Percentiles rank a stretch among this genome's conserved stretches.
These are phyloP conservation scores for Cymodocea nodosa DNA, from an alignment of 116 monocot species.

Conservation along the genomic window DNA sequence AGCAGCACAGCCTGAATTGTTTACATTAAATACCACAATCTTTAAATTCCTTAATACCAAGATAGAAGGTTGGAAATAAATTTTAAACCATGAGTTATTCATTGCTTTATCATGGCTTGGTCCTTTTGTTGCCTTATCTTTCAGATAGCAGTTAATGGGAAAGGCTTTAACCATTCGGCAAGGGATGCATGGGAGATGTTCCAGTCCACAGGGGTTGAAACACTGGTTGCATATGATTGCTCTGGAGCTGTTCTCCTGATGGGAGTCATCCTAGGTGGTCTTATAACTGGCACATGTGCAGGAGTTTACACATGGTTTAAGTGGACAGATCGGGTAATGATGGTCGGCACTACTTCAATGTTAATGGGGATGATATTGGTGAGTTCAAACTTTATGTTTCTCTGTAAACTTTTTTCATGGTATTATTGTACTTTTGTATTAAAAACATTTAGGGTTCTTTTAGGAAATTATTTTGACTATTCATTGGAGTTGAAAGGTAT, in stretches of 20 bases:
- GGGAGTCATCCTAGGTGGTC: slow-evolving; percentile 75
- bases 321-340: slow-evolving; percentile 53
- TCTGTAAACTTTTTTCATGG: no score
- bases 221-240: slow-evolving; percentile 96
- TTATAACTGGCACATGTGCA: slow-evolving; percentile 81
- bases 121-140: background rate
- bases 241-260: slow-evolving; percentile 91
- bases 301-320: slow-evolving; percentile 74
- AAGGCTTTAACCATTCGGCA: slow-evolving; percentile 87
- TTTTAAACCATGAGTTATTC: no score
- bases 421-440: no score
- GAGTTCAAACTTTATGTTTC: slow-evolving; percentile 9
- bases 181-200: slow-evolving; percentile 99
- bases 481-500: no score
- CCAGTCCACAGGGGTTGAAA: slow-evolving; percentile 91
- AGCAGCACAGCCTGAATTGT: no score
- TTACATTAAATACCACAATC: no score
- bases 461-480: no score
- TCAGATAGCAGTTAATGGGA: slow-evolving; percentile 91
- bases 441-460: no score
- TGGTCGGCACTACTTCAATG: slow-evolving; percentile 72
- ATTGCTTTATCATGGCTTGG: no score
- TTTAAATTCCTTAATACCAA: no score
- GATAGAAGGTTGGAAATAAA: no score
- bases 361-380: slow-evolving; percentile 95